Evolutionary conservation across 2,329 filamentous ascomycete genomes (phyloP).

Genomic region (Aspergillus piperis): DNA sequence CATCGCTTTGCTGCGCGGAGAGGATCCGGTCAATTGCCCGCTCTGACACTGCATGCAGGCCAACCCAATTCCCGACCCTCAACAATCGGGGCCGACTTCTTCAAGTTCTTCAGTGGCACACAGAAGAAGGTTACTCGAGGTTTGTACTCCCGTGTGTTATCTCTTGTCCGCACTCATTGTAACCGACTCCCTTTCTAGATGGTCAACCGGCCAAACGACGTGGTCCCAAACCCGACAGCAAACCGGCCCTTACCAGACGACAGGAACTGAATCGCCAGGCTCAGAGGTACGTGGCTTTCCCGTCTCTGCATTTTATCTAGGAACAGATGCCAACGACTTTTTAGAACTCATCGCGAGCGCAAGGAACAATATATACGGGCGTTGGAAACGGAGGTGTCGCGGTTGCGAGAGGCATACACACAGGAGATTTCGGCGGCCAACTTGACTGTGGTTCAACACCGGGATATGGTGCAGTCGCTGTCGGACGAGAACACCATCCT

Average conservation of each 20-base stretch:
- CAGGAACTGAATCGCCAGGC: conserved; percentile 96
- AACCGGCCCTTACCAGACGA: conserved; percentile 84
- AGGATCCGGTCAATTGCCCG: background rate
- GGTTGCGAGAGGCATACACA: conserved; percentile 73
- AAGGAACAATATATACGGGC: conserved; percentile 96
- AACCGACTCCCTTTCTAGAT: conserved; percentile 53
- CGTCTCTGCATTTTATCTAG: background rate
- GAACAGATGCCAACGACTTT: conserved; percentile 20
- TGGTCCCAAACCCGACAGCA: conserved; percentile 94
- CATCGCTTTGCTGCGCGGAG: background rate
- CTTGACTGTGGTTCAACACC: conserved; percentile 60
- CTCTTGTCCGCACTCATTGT: background rate
- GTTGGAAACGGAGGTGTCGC: conserved; percentile 85
- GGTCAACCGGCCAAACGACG: conserved; percentile 84
- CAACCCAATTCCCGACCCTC: conserved; percentile 5
- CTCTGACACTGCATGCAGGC: conserved; percentile 1
- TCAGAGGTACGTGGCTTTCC: conserved; percentile 66
- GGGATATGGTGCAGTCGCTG: conserved; percentile 71
- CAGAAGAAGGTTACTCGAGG: conserved; percentile 77
- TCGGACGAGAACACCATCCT: conserved; percentile 79
- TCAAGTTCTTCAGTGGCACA: conserved; percentile 60
- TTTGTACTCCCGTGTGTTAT: conserved; percentile 38
- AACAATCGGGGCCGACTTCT: conserved; percentile 31
- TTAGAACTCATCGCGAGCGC: conserved; percentile 89
- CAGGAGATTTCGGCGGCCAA: conserved; percentile 65